Evolutionary conservation across 192 early-diverging fungal species (phyloP).

Genomic region (Cetraspora pellucida): DNA sequence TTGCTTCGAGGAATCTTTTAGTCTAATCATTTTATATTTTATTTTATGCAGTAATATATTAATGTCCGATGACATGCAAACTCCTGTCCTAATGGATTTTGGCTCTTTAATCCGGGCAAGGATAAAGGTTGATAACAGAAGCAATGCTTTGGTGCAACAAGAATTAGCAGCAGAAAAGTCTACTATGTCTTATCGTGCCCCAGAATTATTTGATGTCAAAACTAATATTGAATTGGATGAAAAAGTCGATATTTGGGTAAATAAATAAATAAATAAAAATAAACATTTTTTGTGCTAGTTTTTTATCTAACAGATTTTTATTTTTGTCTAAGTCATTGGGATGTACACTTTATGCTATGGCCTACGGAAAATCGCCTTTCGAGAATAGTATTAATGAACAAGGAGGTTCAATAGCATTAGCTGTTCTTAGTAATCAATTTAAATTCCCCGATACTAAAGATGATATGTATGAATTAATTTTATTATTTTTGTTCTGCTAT

Average conservation of each 20-base stretch:
- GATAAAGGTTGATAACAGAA: slow-evolving; percentile 54
- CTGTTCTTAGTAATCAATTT: slow-evolving; percentile 68
- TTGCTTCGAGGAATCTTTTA: no score
- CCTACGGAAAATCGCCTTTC: slow-evolving; percentile 71
- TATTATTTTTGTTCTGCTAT: not conserved
- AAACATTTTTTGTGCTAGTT: not conserved
- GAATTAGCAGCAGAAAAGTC: slow-evolving; percentile 72
- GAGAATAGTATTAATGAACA: slow-evolving; percentile 65
- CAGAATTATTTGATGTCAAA: slow-evolving; percentile 81
- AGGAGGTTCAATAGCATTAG: slow-evolving; percentile 71
- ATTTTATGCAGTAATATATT: slow-evolving; percentile 57
- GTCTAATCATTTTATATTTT: not conserved
- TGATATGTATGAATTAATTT: slow-evolving; percentile 10
- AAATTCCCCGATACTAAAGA: slow-evolving; percentile 48
- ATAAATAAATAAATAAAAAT: not conserved
- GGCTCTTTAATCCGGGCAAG: slow-evolving; percentile 67
- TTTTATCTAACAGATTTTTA: not conserved
- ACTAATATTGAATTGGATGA: slow-evolving; percentile 60
- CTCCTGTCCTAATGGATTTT: slow-evolving; percentile 79
- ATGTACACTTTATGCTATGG: slow-evolving; percentile 72
- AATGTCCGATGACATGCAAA: slow-evolving; percentile 63
- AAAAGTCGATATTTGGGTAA: slow-evolving; percentile 77
- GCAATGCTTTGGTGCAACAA: slow-evolving; percentile 66
- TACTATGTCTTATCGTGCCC: slow-evolving; percentile 76
- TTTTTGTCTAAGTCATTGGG: slow-evolving; percentile 55